phyloP scores from a whole-genome alignment of 257 asterid genomes.

The Nicotiana undulata region DNA sequence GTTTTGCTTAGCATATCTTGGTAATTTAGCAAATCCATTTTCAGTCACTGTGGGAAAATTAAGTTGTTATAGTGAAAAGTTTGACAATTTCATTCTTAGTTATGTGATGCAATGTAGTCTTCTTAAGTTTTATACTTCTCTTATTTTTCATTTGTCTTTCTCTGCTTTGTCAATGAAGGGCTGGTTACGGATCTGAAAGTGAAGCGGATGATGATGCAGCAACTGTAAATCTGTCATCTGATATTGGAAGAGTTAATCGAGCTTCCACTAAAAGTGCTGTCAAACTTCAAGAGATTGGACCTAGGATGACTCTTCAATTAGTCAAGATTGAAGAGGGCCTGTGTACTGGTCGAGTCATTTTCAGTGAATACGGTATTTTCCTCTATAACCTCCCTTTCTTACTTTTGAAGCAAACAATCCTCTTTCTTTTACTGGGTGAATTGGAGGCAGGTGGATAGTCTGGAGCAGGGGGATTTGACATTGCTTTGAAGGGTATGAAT shows the following conservation, averaged over 20 bases:
- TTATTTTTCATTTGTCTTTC: not conserved
- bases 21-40: not conserved
- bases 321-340: conserved; percentile 71
- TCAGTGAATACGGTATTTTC: conserved; percentile 18
- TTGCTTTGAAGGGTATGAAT: not conserved
- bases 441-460: not conserved
- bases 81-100: too few species aligned
- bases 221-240: conserved; percentile 58
- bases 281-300: conserved; percentile 90
- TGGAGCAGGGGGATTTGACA: not conserved
- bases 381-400: not conserved
- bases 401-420: not conserved
- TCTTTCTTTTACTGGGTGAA: not conserved
- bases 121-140: not conserved
- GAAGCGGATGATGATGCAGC: conserved; percentile 94
- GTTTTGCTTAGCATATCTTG: not conserved
- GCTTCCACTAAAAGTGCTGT: conserved; percentile 84
- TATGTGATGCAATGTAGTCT: not conserved
- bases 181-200: conserved; percentile 95
- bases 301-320: conserved; percentile 81
- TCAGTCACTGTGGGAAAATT: not conserved
- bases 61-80: too few species aligned
- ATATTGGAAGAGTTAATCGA: conserved; percentile 70
- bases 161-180: conserved; percentile 34
- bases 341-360: conserved; percentile 68